phyloP scores from a whole-genome alignment of 345 rosid genomes.

The Eutrema japonicum region DNA sequence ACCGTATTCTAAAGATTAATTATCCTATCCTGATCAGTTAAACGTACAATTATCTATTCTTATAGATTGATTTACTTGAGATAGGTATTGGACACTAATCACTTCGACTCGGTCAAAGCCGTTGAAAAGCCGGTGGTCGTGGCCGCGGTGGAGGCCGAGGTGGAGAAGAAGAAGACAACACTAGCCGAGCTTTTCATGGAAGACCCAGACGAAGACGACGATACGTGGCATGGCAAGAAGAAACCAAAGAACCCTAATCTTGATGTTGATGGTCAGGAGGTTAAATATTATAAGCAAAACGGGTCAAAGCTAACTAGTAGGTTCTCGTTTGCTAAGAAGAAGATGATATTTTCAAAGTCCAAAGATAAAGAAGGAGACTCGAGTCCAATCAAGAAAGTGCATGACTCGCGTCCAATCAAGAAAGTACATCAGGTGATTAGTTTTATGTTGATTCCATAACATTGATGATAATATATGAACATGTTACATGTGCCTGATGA shows the following conservation, averaged over 20 bases:
- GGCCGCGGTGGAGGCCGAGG: constrained; percentile 21
- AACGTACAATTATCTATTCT: not conserved
- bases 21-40: not conserved
- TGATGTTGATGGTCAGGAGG: constrained; percentile 35
- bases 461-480: constrained; percentile 4
- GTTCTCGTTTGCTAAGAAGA: constrained; percentile 69
- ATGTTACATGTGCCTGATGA: constrained; percentile 32
- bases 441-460: not conserved
- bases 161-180: constrained; percentile 64
- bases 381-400: constrained; percentile 29
- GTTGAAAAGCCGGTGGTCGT: constrained; percentile 1
- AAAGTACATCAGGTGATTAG: constrained; percentile 35
- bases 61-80: not conserved
- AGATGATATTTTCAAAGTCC: constrained; percentile 59
- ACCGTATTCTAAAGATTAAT: not conserved
- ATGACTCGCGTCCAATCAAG: constrained; percentile 45
- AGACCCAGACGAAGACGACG: constrained; percentile 45
- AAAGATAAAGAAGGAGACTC: constrained; percentile 52
- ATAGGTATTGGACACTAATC: constrained; percentile 20
- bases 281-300: constrained; percentile 9
- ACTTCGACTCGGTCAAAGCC: constrained; percentile 18
- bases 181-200: constrained; percentile 81
- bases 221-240: constrained; percentile 36
- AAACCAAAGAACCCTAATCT: constrained; percentile 40
- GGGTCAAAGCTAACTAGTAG: constrained; percentile 46